Conservation (phyloP, 2,329 filamentous ascomycete genomes). For the Xylaria polymorpha region DNA sequence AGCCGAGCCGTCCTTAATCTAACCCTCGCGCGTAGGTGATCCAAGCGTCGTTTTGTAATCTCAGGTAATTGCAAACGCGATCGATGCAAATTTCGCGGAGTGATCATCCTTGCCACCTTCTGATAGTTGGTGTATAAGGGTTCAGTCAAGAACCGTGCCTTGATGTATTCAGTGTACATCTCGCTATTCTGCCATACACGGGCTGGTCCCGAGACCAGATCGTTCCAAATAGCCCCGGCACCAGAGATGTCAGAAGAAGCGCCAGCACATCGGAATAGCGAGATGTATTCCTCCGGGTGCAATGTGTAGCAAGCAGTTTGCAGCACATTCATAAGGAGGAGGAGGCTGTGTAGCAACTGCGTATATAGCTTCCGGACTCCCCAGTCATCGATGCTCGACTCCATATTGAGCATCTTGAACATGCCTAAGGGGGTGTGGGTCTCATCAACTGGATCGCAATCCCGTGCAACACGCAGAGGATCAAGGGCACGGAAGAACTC, state of each 20-base stretch:
- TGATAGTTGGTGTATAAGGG: constrained; percentile 61
- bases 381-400: constrained; percentile 55
- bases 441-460: constrained; percentile 61
- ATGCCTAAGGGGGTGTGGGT: constrained; percentile 55
- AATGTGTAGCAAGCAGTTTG: constrained; percentile 46
- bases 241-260: constrained; percentile 54
- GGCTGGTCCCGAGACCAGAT: constrained; percentile 43
- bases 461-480: constrained; percentile 61
- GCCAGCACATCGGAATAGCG: constrained; percentile 61
- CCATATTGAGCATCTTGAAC: constrained; percentile 54
- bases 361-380: constrained; percentile 59
- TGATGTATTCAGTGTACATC: constrained; percentile 59
- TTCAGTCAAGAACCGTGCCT: constrained; percentile 60
- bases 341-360: constrained; percentile 52
- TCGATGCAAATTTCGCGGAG: constrained; percentile 55
- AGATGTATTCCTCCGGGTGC: constrained; percentile 56
- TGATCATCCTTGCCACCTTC: constrained; percentile 54
- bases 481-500: constrained; percentile 73
- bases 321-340: constrained; percentile 53
- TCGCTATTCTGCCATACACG: constrained; percentile 43
- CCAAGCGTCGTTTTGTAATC: constrained; percentile 36
- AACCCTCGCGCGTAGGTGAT: constrained; percentile 40
- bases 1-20: constrained; percentile 42
- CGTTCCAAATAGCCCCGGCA: constrained; percentile 53
- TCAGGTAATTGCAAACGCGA: constrained; percentile 31